Evolutionary conservation across 2,329 filamentous ascomycete species (phyloP).

Genomic region (Simplicillium sp.): DNA sequence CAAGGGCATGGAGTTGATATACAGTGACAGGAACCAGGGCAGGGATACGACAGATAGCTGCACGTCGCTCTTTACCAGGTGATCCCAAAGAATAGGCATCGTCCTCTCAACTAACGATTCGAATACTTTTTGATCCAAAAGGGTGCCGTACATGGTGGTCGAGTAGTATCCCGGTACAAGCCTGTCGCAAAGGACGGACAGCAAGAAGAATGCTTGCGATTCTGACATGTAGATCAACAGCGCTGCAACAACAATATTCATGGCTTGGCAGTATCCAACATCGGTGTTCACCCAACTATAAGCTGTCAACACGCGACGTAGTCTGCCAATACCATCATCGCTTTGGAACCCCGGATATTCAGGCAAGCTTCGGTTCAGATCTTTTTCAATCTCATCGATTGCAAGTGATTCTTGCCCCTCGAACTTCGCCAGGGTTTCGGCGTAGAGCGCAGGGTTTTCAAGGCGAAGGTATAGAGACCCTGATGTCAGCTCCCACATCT

Average conservation of each 20-base stretch:
- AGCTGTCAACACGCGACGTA: constrained; percentile 85
- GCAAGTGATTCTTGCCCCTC: constrained; percentile 82
- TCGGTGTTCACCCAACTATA: constrained; percentile 97
- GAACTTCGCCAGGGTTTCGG: constrained; percentile 75
- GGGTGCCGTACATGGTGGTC: constrained; percentile 96
- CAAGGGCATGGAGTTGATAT: constrained; percentile 98
- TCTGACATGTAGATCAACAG: constrained; percentile 98
- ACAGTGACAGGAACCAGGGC: constrained; percentile 95
- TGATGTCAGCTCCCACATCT: constrained; percentile 92
- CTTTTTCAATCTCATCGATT: constrained; percentile 98
- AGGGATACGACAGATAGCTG: constrained; percentile 95
- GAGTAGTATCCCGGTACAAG: constrained; percentile 96
- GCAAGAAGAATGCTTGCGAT: constrained; percentile 85
- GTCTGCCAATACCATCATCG: constrained; percentile 83
- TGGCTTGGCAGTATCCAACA: constrained; percentile 96
- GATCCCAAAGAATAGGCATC: constrained; percentile 97
- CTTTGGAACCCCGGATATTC: constrained; percentile 97
- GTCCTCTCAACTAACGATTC: constrained; percentile 97
- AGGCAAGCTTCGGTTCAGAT: constrained; percentile 88
- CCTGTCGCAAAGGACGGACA: constrained; percentile 86
- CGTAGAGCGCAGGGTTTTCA: constrained; percentile 74
- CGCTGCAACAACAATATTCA: constrained; percentile 99
- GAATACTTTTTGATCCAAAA: constrained; percentile 94
- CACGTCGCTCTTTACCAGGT: constrained; percentile 92
- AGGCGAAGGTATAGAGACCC: constrained; percentile 84